phyloP scores from a whole-genome alignment of 2,329 filamentous ascomycete genomes.

The Aspergillus sp. region DNA sequence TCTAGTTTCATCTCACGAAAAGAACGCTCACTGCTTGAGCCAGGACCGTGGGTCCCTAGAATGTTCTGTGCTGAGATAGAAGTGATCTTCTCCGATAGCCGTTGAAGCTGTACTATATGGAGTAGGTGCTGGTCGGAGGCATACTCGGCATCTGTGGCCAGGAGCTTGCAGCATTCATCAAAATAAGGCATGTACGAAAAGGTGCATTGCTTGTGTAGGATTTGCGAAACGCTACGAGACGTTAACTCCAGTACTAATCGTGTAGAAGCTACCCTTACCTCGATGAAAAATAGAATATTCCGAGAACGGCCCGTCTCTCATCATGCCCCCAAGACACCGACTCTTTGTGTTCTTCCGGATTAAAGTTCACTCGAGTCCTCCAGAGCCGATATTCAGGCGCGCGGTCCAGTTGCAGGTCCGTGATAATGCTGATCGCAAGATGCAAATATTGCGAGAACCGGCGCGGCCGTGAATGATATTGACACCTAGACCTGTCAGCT shows the following conservation, averaged over 20 bases:
- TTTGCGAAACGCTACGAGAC: constrained; percentile 7
- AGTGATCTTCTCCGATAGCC: constrained; percentile 13
- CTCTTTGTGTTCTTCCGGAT: not conserved
- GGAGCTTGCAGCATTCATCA: constrained; percentile 5
- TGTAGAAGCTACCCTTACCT: constrained; percentile 28
- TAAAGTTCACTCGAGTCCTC: constrained; percentile 25
- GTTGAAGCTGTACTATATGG: constrained; percentile 20
- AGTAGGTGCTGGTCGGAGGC: constrained; percentile 12
- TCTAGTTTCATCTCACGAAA: constrained; percentile 5
- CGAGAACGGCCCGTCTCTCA: constrained; percentile 47
- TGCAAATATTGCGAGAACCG: constrained; percentile 40
- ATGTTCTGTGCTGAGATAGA: not conserved
- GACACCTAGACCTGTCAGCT: constrained; percentile 26
- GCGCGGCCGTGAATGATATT: constrained; percentile 35
- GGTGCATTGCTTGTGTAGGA: constrained; percentile 14
- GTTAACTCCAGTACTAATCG: not conserved
- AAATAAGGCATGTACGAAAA: constrained; percentile 14
- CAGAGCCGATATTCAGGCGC: constrained; percentile 28
- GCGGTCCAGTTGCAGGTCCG: constrained; percentile 36
- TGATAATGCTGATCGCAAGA: constrained; percentile 38
- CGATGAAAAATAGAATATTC: constrained; percentile 48
- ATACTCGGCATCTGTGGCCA: constrained; percentile 16
- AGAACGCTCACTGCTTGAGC: not conserved
- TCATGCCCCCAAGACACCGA: constrained; percentile 36
- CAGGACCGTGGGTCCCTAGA: not conserved